Evolutionary conservation across 768 basidiomycete genomes (phyloP).

Genomic region (Clitopilus hobsonii): DNA sequence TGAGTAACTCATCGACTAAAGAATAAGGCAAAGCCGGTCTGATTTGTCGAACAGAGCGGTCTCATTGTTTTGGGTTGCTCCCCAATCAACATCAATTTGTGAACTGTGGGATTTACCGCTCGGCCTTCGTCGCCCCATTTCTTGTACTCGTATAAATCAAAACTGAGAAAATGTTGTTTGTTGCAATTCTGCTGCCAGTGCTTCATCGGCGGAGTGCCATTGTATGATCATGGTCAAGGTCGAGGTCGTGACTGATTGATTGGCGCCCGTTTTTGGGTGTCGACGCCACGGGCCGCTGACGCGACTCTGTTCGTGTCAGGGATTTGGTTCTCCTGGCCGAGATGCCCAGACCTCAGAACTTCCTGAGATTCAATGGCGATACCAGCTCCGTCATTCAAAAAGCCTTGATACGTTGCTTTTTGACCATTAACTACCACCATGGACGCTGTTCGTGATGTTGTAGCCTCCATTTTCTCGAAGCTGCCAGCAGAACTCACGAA

Average conservation of each 20-base stretch:
- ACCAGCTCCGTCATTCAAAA: background rate
- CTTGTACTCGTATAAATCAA: too few relatives aligned
- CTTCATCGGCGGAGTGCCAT: too few relatives aligned
- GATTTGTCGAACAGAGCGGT: conserved; percentile 5
- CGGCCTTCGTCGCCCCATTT: too few relatives aligned
- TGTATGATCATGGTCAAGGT: background rate
- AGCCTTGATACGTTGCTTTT: background rate
- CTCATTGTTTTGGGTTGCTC: conserved; percentile 12
- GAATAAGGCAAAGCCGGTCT: background rate
- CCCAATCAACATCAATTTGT: conserved; percentile 12
- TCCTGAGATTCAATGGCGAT: background rate
- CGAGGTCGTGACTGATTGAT: background rate
- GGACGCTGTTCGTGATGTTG: background rate
- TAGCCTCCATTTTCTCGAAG: background rate
- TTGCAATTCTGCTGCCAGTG: too few relatives aligned
- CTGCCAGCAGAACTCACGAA: background rate
- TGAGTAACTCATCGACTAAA: conserved; percentile 2
- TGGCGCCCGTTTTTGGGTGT: background rate
- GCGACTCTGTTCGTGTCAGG: background rate
- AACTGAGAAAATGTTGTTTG: too few relatives aligned
- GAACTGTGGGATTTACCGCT: too few relatives aligned
- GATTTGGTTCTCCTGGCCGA: background rate
- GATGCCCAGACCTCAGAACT: background rate
- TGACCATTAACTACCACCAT: background rate
- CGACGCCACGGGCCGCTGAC: background rate